Evolutionary conservation across 441 rosid genomes (phyloP).

Genomic region (Aquilaria agallochum): DNA sequence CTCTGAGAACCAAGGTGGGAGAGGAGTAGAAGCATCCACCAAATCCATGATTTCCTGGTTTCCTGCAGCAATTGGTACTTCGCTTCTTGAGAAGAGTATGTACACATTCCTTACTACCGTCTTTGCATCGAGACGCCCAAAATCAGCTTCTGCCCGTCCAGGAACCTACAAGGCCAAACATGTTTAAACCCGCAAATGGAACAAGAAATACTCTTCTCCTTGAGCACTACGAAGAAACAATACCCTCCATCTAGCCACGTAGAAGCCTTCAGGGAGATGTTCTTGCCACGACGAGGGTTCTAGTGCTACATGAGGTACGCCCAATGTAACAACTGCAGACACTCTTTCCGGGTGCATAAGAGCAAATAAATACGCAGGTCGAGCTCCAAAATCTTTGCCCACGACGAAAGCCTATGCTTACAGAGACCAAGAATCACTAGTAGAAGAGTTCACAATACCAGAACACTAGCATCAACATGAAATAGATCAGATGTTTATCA

Average conservation of each 20-base stretch:
- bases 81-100: constrained; percentile 44
- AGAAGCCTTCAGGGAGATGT: constrained; percentile 51
- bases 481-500: too few species aligned
- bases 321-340: constrained; percentile 34
- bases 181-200: not conserved
- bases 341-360: constrained; percentile 38
- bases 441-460: too few species aligned
- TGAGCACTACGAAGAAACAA: not conserved
- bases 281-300: constrained; percentile 5
- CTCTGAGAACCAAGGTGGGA: constrained; percentile 50
- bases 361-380: constrained; percentile 28
- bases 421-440: too few species aligned
- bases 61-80: constrained; percentile 46
- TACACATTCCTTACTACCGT: constrained; percentile 46
- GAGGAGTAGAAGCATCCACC: constrained; percentile 49
- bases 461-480: too few species aligned
- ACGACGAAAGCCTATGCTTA: constrained; percentile 38
- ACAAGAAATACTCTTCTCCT: not conserved
- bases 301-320: constrained; percentile 34
- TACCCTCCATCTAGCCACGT: constrained; percentile 46
- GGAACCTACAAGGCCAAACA: constrained; percentile 27
- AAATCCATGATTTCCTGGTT: constrained; percentile 61
- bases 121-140: constrained; percentile 51
- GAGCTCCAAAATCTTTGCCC: constrained; percentile 50
- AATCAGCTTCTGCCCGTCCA: constrained; percentile 61